Evolutionary conservation across 257 asterid genomes (phyloP).

Genomic region (Cruciata laevipes): DNA sequence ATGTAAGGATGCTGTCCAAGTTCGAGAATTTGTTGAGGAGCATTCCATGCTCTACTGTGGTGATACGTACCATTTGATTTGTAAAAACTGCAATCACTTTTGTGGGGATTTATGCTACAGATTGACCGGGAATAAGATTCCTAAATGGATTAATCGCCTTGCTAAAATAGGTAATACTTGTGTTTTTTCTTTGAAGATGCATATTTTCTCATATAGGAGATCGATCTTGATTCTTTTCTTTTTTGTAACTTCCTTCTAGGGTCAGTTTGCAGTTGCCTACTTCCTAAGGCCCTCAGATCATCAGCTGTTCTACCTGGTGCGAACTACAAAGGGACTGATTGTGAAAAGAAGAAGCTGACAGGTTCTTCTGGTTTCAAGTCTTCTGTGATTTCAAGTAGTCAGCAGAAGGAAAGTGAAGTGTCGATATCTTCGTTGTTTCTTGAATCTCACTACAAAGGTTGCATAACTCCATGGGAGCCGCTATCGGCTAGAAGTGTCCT

Average conservation of each 20-base stretch:
- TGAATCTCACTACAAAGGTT: slow-evolving; percentile 61
- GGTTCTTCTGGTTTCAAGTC: slow-evolving; percentile 43
- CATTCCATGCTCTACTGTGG: slow-evolving; percentile 56
- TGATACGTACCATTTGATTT: slow-evolving; percentile 64
- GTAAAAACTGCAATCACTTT: slow-evolving; percentile 88
- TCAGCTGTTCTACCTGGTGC: slow-evolving; percentile 21
- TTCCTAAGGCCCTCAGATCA: slow-evolving; percentile 54
- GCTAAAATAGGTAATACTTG: slow-evolving; percentile 59
- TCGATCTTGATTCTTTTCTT: not conserved
- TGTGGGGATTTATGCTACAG: slow-evolving; percentile 67
- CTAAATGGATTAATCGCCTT: slow-evolving; percentile 87
- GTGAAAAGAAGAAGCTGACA: slow-evolving; percentile 51
- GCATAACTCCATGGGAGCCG: slow-evolving; percentile 53
- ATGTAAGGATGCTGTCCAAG: slow-evolving; percentile 44
- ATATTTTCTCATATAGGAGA: not conserved
- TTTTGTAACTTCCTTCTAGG: slow-evolving; percentile 28
- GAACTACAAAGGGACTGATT: slow-evolving; percentile 32
- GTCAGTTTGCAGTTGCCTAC: slow-evolving; percentile 64
- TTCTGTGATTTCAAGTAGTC: slow-evolving; percentile 52
- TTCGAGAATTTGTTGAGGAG: slow-evolving; percentile 64
- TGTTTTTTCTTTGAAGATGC: not conserved
- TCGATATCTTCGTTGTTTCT: slow-evolving; percentile 64
- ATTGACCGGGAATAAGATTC: slow-evolving; percentile 63
- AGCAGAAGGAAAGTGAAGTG: slow-evolving; percentile 38
- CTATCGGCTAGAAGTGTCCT: slow-evolving; percentile 36